Base-by-base conservation (phyloP, 1,284 basidiomycete genomes). In the Phellopilus nigrolimitatus region DNA sequence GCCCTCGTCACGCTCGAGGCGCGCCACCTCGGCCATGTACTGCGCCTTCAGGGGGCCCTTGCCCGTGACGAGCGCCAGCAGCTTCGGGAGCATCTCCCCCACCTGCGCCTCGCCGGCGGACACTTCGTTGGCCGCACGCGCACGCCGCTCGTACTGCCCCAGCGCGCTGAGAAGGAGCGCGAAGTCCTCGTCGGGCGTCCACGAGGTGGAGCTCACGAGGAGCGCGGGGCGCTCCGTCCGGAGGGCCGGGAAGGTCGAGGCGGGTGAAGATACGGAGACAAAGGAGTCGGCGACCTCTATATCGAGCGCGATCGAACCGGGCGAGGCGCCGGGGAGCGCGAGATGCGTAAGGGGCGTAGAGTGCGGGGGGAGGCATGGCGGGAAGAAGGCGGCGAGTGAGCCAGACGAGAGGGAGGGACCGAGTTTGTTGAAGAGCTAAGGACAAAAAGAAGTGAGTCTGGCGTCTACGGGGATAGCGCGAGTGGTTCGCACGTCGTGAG, bases 131-230 rank as follows among this genome's bases (percentile, higher is more conserved):
- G 68, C 58, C 27, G 65, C 63, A 27, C 63, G 57, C 10, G 84
- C 92, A 52, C 71, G 74, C 33, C 62, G 57, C 60, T 97, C 85
- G 64, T 95, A 97, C 22, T 72, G 47, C 5, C 64, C 62, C 36
- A 97, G 70, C 6, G 91, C 91, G 12, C 78, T 72, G 12, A 97
- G 67, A 4, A 99, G 77, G 38, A 97, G 78, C 2, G 77, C 72
- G 58, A 99, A 98, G 66, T 99, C 94, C 67, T 99, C 97, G 63
- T 99, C 97, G 5, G 91, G 84, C 0, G 97, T 99, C 95, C 97
- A 99, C 8, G 89, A 93, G 0, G 97, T 99, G 59, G 91, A 92
- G 22, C 89, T 92, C 17, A 99, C 84, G 17, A 98, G 62, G 2
- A 99, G 70, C 0, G 91, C 94, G 1, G 93, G 91, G 54, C 95